Conservation (phyloP, 768 basidiomycete species). For the Leucocoprinus birnbaumii region DNA sequence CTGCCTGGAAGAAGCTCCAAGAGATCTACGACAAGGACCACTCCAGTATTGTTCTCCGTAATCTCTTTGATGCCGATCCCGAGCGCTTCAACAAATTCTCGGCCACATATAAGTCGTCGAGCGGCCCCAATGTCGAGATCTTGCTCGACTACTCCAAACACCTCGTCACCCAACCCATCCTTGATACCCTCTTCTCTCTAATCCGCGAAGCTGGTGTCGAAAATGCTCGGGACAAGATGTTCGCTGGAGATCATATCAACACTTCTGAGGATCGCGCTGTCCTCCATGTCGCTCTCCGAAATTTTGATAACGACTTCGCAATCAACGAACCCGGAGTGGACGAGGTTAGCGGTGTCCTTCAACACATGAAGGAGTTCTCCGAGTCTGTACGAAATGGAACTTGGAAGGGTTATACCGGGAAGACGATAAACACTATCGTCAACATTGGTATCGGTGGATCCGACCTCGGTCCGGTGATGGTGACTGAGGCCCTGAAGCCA, state of each 20-base stretch:
- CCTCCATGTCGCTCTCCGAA: constrained; percentile 89
- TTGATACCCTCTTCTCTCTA: constrained; percentile 72
- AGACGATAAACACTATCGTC: constrained; percentile 90
- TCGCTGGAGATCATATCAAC: constrained; percentile 95
- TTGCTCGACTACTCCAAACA: constrained; percentile 98
- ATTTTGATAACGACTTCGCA: constrained; percentile 62
- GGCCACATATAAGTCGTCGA: constrained; percentile 64
- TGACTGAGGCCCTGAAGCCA: constrained; percentile 93
- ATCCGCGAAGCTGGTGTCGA: constrained; percentile 87
- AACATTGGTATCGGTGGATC: constrained; percentile 99
- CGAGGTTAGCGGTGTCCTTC: constrained; percentile 80
- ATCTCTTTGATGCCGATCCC: constrained; percentile 90
- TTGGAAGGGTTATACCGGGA: constrained; percentile 98
- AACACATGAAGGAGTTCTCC: constrained; percentile 90
- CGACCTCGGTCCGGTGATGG: constrained; percentile 98
- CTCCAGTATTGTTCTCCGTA: constrained; percentile 77
- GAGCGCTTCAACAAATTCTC: constrained; percentile 86
- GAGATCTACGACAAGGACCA: constrained; percentile 71
- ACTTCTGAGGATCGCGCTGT: constrained; percentile 98
- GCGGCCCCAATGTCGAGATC: constrained; percentile 71
- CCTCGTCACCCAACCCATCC: constrained; percentile 83
- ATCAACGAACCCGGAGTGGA: constrained; percentile 80
- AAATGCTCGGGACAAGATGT: constrained; percentile 87
- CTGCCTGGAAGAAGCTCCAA: constrained; percentile 91
- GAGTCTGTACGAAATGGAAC: constrained; percentile 79